phyloP scores from a whole-genome alignment of 2,329 filamentous ascomycete species.

The Scytalidium sp. region DNA sequence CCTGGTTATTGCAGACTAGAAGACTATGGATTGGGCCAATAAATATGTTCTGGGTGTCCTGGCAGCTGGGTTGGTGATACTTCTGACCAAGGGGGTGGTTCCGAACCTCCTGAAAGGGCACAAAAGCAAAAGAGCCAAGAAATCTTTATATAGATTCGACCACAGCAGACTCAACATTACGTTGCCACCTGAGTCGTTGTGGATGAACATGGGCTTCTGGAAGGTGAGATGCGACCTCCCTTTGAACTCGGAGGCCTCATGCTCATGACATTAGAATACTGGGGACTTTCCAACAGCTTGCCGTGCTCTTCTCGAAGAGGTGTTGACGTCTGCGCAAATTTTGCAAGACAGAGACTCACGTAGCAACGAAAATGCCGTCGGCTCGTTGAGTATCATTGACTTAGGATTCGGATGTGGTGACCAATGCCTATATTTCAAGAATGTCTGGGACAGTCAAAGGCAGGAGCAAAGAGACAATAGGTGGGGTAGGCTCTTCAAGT shows the following conservation, averaged over 20 bases:
- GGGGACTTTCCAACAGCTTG: conserved; percentile 10
- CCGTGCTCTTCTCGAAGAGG: conserved; percentile 10
- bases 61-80: conserved; percentile 2
- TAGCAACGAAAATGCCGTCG: background rate
- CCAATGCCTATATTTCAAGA: conserved; percentile 10
- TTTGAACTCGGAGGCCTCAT: background rate
- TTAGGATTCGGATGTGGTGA: conserved; percentile 12
- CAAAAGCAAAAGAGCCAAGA: background rate
- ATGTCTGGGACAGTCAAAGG: conserved; percentile 1
- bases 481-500: conserved; percentile 1
- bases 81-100: conserved; percentile 2
- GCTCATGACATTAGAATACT: conserved; percentile 7
- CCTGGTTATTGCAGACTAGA: conserved; percentile 1
- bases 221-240: conserved; percentile 4
- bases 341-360: conserved; percentile 1
- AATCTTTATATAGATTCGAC: conserved; percentile 10
- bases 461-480: background rate
- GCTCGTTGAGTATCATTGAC: conserved; percentile 9
- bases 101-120: conserved; percentile 2
- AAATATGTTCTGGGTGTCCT: conserved; percentile 5
- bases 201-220: conserved; percentile 15
- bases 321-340: conserved; percentile 6
- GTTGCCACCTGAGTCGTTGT: conserved; percentile 8
- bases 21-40: conserved; percentile 4
- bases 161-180: conserved; percentile 11